phyloP scores from a whole-genome alignment of 345 rosid genomes.

The Rhodamnia argentea region DNA sequence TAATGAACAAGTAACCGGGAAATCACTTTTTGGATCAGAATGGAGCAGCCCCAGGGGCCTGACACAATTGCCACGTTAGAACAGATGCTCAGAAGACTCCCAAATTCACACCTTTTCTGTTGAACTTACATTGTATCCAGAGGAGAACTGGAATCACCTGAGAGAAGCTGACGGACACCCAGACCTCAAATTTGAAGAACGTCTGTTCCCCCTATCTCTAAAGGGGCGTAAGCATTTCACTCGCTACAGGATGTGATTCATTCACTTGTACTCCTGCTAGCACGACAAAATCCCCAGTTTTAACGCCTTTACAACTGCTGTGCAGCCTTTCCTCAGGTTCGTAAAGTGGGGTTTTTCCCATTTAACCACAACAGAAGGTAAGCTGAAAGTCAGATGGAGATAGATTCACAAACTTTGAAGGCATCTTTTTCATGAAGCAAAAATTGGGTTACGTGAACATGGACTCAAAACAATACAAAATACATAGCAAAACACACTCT shows the following conservation, averaged over 20 bases:
- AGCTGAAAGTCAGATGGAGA: neutral
- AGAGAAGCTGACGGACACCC: neutral
- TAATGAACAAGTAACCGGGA: neutral
- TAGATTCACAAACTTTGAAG: neutral
- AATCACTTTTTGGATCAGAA: neutral
- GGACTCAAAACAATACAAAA: neutral
- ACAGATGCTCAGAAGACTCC: neutral
- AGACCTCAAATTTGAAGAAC: neutral
- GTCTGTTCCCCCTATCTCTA: neutral
- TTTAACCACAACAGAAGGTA: neutral
- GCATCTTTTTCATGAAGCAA: neutral
- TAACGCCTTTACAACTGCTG: neutral
- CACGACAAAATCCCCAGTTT: neutral
- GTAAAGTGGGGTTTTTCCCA: neutral
- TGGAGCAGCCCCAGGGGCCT: neutral
- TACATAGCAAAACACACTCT: neutral
- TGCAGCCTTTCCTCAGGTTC: conserved; percentile 1
- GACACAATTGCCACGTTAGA: neutral
- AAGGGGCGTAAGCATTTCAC: neutral
- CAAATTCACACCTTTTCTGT: neutral
- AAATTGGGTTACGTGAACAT: neutral
- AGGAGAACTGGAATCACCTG: neutral
- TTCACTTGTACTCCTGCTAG: conserved; percentile 1
- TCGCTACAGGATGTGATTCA: neutral
- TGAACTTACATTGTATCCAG: neutral